phyloP scores from a whole-genome alignment of 2,329 filamentous ascomycete species.

The Furcasterigmium furcatum region DNA sequence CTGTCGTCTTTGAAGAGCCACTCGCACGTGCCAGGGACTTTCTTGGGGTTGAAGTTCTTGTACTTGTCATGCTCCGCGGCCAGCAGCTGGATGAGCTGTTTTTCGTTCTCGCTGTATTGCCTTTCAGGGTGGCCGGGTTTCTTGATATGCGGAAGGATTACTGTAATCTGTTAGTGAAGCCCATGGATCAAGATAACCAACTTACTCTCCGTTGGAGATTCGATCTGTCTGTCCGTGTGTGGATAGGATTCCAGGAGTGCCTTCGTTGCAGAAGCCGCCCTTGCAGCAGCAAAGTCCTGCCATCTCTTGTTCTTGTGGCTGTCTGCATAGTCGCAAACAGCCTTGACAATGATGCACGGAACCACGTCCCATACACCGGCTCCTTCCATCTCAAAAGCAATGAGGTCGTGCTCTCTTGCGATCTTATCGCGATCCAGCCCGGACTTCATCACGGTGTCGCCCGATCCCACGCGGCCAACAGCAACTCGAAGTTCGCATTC shows the following conservation, averaged over 20 bases:
- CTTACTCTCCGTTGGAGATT: no score
- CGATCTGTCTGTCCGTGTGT: no score
- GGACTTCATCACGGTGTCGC: slow-evolving; percentile 35
- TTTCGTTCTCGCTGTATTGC: slow-evolving; percentile 11
- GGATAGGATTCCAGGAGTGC: slow-evolving; percentile 18
- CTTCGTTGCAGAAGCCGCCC: slow-evolving; percentile 26
- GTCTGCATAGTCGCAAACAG: slow-evolving; percentile 34
- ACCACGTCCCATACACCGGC: slow-evolving; percentile 25
- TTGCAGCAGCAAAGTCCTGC: slow-evolving; percentile 31
- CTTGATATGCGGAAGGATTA: no score
- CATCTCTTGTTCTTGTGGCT: slow-evolving; percentile 32
- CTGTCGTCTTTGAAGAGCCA: slow-evolving; percentile 24
- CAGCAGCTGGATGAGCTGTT: slow-evolving; percentile 14
- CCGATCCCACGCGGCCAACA: slow-evolving; percentile 27
- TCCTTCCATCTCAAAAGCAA: slow-evolving; percentile 31
- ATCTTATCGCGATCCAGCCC: slow-evolving; percentile 29
- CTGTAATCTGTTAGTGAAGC: no score
- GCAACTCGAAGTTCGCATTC: no score
- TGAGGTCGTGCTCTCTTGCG: slow-evolving; percentile 15
- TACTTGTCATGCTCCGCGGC: slow-evolving; percentile 18
- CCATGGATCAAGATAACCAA: no score
- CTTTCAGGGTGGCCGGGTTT: no score
- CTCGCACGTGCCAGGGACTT: slow-evolving; percentile 24
- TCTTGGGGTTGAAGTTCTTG: slow-evolving; percentile 22
- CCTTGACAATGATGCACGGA: slow-evolving; percentile 33